Evolutionary conservation across 257 asterid genomes (phyloP).

Genomic region (Primulina eburnea): DNA sequence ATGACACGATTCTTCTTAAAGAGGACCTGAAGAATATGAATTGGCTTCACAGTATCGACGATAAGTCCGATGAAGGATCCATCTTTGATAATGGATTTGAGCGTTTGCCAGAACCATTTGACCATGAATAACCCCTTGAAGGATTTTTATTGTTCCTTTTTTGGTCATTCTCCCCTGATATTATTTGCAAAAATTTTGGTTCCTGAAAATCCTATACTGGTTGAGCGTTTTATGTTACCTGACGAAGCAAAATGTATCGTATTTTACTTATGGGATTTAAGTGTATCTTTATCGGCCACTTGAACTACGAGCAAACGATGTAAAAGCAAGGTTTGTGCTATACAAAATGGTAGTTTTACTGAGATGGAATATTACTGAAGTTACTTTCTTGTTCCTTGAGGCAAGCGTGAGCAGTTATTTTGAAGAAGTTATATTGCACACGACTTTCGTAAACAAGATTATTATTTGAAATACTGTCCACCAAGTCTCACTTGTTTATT

Average conservation of each 20-base stretch:
- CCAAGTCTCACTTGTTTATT: no score
- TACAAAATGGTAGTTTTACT: background rate
- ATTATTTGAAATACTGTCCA: no score
- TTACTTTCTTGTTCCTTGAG: no score
- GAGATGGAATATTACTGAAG: background rate
- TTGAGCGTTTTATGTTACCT: background rate
- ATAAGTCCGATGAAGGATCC: conserved; percentile 73
- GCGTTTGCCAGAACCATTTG: conserved; percentile 86
- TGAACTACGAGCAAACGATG: background rate
- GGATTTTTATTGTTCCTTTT: conserved; percentile 21
- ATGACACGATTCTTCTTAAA: conserved; percentile 73
- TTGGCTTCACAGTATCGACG: conserved; percentile 87
- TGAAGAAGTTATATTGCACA: no score
- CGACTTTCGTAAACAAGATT: no score
- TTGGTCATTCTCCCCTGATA: conserved; percentile 15
- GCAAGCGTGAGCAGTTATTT: no score
- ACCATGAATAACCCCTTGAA: conserved; percentile 47
- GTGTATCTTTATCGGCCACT: background rate
- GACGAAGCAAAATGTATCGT: background rate
- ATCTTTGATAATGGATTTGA: conserved; percentile 88
- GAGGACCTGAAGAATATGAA: conserved; percentile 84
- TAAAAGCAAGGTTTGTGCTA: background rate
- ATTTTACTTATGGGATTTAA: background rate
- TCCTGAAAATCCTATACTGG: background rate
- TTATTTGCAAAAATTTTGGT: conserved; percentile 3